phyloP scores from a whole-genome alignment of 805 yeast species.

The Yueomyces sp. region DNA sequence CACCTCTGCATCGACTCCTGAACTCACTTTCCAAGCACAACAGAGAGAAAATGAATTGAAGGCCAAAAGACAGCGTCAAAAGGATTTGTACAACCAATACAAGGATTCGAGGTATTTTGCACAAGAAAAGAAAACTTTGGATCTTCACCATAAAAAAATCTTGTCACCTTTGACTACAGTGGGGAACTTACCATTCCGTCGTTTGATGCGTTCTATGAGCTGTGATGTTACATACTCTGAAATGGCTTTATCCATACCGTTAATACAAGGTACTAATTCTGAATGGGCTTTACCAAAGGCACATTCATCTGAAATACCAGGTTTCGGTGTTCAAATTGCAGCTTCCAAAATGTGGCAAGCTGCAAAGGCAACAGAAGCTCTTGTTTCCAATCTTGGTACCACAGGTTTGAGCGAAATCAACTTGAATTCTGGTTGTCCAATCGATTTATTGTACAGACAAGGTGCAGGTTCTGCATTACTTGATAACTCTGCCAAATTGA shows the following conservation, averaged over 20 bases:
- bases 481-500: slow-evolving; percentile 74
- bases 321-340: slow-evolving; percentile 90
- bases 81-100: slow-evolving; percentile 28
- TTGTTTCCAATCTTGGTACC: slow-evolving; percentile 29
- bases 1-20: neutral
- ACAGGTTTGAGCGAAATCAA: slow-evolving; percentile 68
- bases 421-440: slow-evolving; percentile 95
- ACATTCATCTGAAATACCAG: slow-evolving; percentile 67
- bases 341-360: slow-evolving; percentile 89
- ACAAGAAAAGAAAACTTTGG: slow-evolving; percentile 66
- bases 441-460: slow-evolving; percentile 80
- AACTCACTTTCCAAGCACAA: slow-evolving; percentile 5
- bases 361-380: slow-evolving; percentile 76
- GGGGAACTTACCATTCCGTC: slow-evolving; percentile 89
- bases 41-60: slow-evolving; percentile 18
- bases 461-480: slow-evolving; percentile 93
- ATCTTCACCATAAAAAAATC: slow-evolving; percentile 64
- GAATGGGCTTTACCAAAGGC: slow-evolving; percentile 98
- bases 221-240: slow-evolving; percentile 91
- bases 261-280: slow-evolving; percentile 78
- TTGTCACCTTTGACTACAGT: slow-evolving; percentile 95
- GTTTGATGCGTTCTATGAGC: slow-evolving; percentile 80
- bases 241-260: slow-evolving; percentile 83
- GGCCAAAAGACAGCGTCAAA: slow-evolving; percentile 17
- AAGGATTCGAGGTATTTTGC: slow-evolving; percentile 66